These are phyloP conservation scores for Trypanosoma cruzi DNA, from an alignment of 208 protist species.

Conservation along the genomic window DNA sequence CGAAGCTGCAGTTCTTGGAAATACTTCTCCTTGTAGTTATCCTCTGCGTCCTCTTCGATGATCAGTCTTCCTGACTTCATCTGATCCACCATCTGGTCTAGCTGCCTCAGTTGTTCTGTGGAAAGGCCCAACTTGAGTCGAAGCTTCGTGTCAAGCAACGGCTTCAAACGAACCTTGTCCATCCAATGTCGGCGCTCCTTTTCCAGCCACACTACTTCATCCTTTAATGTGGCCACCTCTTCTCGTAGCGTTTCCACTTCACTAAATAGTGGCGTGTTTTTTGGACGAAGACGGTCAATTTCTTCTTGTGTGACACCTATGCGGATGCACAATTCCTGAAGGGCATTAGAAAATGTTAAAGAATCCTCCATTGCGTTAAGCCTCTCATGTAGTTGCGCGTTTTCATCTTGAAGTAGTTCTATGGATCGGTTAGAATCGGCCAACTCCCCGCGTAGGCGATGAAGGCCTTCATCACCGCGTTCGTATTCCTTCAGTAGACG, in stretches of 20 bases:
- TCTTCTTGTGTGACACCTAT: slow-evolving; percentile 88
- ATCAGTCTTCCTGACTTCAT: slow-evolving; percentile 75
- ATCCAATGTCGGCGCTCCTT: slow-evolving; percentile 88
- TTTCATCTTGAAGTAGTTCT: slow-evolving; percentile 80
- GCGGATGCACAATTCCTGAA: slow-evolving; percentile 76
- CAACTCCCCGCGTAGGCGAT: slow-evolving; percentile 57
- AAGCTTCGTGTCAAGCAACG: slow-evolving; percentile 87
- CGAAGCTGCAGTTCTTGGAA: slow-evolving; percentile 65
- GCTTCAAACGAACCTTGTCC: slow-evolving; percentile 90
- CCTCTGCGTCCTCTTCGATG: slow-evolving; percentile 61
- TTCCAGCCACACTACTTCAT: slow-evolving; percentile 91
- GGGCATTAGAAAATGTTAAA: slow-evolving; percentile 77
- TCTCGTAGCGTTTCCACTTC: slow-evolving; percentile 84
- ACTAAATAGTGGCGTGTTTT: slow-evolving; percentile 56
- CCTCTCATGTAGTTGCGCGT: slow-evolving; percentile 76
- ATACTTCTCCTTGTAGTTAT: slow-evolving; percentile 82
- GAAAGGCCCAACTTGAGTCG: slow-evolving; percentile 83
- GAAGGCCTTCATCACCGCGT: slow-evolving; percentile 72
- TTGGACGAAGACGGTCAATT: slow-evolving; percentile 77
- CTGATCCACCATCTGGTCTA: slow-evolving; percentile 82
- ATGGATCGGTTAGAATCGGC: slow-evolving; percentile 56
- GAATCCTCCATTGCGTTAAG: slow-evolving; percentile 87
- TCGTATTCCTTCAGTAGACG: slow-evolving; percentile 75
- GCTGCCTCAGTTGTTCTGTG: slow-evolving; percentile 77
- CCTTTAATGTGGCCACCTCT: slow-evolving; percentile 75